phyloP scores from a whole-genome alignment of 2,329 filamentous ascomycete species.

The Trematosphaeria pertusa region DNA sequence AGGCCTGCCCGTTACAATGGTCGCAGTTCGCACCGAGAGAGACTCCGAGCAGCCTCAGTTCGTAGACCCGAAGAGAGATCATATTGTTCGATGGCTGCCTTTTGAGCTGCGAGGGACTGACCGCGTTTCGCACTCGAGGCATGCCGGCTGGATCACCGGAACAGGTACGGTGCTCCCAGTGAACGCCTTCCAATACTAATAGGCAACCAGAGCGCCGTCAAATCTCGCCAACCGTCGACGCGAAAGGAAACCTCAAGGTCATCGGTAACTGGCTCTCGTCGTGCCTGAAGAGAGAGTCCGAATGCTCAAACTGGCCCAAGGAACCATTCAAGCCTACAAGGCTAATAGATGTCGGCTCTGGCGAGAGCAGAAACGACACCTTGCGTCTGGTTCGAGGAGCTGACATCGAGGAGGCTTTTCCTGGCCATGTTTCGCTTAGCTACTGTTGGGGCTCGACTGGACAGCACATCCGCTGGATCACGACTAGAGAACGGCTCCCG shows the following conservation, averaged over 20 bases:
- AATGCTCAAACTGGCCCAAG: neutral
- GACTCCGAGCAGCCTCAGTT: neutral
- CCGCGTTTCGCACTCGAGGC: neutral
- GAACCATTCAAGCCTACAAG: neutral
- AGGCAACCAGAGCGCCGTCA: neutral
- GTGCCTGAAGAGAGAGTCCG: neutral
- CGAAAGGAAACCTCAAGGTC: neutral
- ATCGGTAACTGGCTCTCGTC: neutral
- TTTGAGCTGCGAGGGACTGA: neutral
- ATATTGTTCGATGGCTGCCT: neutral
- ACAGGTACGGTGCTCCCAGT: too few relatives aligned
- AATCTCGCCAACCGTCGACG: neutral
- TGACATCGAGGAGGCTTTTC: neutral
- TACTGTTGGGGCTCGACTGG: neutral
- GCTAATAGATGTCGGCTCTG: neutral
- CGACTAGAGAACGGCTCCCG: neutral
- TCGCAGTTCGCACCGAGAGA: neutral
- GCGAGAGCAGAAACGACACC: neutral
- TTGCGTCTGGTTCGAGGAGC: neutral
- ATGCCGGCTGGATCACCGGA: neutral
- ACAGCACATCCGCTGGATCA: neutral
- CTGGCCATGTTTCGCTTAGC: neutral
- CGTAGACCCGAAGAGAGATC: neutral
- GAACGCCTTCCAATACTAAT: too few relatives aligned
- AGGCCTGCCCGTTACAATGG: neutral